phyloP scores from a whole-genome alignment of 208 protist genomes.

The Trypanosoma theileri region DNA sequence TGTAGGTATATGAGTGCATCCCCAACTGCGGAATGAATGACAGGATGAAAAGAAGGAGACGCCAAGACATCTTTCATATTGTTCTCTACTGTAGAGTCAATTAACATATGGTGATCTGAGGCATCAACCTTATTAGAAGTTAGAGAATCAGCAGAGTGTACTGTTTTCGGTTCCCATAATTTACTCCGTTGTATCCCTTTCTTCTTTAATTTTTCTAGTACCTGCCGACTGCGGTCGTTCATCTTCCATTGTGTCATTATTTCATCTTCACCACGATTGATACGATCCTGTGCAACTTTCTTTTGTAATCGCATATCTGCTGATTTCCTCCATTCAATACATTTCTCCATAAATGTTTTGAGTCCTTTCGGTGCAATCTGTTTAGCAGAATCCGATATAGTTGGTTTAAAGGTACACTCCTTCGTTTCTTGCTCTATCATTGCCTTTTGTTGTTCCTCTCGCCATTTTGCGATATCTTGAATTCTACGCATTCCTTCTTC shows the following conservation, averaged over 20 bases:
- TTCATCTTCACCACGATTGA: constrained; percentile 22
- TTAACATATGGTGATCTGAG: too few relatives aligned
- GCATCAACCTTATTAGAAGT: not conserved
- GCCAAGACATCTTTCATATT: constrained; percentile 3
- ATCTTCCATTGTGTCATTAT: constrained; percentile 23
- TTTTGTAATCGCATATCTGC: constrained; percentile 27
- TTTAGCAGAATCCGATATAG: constrained; percentile 34
- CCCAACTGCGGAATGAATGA: not conserved
- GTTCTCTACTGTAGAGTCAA: not conserved
- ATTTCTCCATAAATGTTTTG: constrained; percentile 58
- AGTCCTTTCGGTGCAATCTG: constrained; percentile 38
- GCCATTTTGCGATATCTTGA: constrained; percentile 2
- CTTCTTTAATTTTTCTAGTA: constrained; percentile 7
- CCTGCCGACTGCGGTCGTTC: constrained; percentile 12
- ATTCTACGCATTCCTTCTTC: constrained; percentile 8
- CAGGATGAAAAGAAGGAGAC: constrained; percentile 19
- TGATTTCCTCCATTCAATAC: constrained; percentile 56
- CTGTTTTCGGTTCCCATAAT: constrained; percentile 23
- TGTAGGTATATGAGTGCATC: not conserved
- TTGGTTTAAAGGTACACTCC: constrained; percentile 55
- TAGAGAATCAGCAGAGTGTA: not conserved
- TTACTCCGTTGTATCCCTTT: constrained; percentile 7
- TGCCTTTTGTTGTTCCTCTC: constrained; percentile 7
- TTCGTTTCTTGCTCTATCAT: constrained; percentile 31
- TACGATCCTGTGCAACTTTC: constrained; percentile 36